Evolutionary conservation across 1,284 basidiomycete genomes (phyloP).

Genomic region (Ceratobasidium sp.): DNA sequence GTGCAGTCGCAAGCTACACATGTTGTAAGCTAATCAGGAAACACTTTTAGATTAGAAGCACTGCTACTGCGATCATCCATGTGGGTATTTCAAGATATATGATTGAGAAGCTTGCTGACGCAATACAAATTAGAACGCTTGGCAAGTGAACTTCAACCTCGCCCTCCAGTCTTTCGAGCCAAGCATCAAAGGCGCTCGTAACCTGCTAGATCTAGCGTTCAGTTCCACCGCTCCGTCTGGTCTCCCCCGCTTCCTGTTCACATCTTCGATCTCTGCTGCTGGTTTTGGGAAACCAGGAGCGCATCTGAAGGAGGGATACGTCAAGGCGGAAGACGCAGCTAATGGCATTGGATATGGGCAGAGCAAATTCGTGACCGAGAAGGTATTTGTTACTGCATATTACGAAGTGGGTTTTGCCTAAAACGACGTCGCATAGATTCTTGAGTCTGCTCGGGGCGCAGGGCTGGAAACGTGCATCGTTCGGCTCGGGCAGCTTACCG

Average conservation of each 20-base stretch:
- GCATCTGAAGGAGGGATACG: not conserved
- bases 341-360: constrained; percentile 9
- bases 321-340: not conserved
- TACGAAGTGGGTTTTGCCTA: too few species aligned
- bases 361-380: constrained; percentile 26
- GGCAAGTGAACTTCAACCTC: constrained; percentile 48
- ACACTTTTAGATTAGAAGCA: constrained; percentile 48
- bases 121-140: constrained; percentile 53
- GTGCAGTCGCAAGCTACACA: constrained; percentile 50
- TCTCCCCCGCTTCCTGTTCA: constrained; percentile 6
- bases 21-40: constrained; percentile 53
- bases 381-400: not conserved
- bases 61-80: constrained; percentile 59
- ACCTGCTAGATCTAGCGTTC: constrained; percentile 47
- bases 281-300: not conserved
- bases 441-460: constrained; percentile 2
- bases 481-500: constrained; percentile 47
- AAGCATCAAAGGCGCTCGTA: constrained; percentile 37
- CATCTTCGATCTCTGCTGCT: constrained; percentile 11
- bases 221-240: constrained; percentile 4
- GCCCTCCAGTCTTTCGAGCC: constrained; percentile 47
- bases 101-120: not conserved
- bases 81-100: not conserved
- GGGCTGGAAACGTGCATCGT: constrained; percentile 38
- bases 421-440: not conserved